Conservation (phyloP, 2,329 filamentous ascomycete genomes). For the Fusarium sp. region DNA sequence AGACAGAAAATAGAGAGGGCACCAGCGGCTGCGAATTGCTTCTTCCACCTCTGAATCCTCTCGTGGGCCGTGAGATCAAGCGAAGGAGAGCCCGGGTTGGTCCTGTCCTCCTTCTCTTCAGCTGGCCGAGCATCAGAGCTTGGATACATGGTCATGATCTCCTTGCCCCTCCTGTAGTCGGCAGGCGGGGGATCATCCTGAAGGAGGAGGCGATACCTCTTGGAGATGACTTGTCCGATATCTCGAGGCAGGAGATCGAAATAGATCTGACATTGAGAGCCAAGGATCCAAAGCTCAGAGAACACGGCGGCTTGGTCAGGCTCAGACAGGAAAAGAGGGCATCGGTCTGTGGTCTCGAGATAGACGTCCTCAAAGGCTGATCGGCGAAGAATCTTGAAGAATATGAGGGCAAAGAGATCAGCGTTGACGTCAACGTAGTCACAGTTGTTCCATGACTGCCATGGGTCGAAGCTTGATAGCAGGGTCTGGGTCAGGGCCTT, state of each 20-base stretch:
- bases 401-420: conserved; percentile 28
- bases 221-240: conserved; percentile 23
- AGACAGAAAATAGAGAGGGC: conserved; percentile 36
- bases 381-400: conserved; percentile 24
- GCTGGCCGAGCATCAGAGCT: conserved; percentile 10
- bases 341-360: conserved; percentile 33
- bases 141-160: conserved; percentile 39
- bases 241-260: conserved; percentile 32
- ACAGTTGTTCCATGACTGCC: conserved; percentile 6
- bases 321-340: conserved; percentile 32
- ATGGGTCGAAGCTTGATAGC: conserved; percentile 11
- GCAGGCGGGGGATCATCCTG: conserved; percentile 12
- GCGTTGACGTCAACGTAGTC: conserved; percentile 26
- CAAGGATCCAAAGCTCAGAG: conserved; percentile 35
- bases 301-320: conserved; percentile 37
- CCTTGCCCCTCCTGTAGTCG: conserved; percentile 28
- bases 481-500: not conserved
- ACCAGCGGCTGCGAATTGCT: conserved; percentile 27
- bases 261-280: conserved; percentile 36
- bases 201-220: conserved; percentile 22
- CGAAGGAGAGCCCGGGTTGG: not conserved
- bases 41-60: conserved; percentile 26
- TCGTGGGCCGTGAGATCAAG: conserved; percentile 20
- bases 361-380: conserved; percentile 36
- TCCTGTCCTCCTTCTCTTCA: not conserved